Conservation (phyloP, 345 rosid species). For the Citrus reticulata region DNA sequence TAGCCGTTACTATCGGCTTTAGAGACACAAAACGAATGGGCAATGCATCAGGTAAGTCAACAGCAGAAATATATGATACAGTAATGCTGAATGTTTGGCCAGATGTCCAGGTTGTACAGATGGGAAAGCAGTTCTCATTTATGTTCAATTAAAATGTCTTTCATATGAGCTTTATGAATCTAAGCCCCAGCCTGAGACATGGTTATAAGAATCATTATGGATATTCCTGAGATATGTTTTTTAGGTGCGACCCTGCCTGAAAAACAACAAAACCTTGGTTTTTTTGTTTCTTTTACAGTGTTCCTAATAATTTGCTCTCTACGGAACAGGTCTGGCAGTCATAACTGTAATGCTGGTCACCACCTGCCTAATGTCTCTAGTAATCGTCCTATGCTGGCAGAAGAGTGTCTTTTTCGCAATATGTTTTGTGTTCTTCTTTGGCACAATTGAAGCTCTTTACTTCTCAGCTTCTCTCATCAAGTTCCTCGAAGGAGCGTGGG, state of each 20-base stretch:
- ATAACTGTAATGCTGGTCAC: conserved; percentile 99
- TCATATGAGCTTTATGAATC: background rate
- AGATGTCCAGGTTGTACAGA: background rate
- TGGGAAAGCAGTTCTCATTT: background rate
- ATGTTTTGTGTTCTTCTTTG: conserved; percentile 70
- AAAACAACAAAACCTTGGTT: background rate
- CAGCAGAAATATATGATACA: background rate
- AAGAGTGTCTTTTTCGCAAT: conserved; percentile 65
- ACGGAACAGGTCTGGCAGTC: conserved; percentile 86
- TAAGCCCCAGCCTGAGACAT: background rate
- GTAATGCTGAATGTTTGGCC: background rate
- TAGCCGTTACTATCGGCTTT: conserved; percentile 90
- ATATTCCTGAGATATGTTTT: background rate
- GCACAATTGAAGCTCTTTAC: conserved; percentile 88
- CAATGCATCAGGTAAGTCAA: conserved; percentile 76
- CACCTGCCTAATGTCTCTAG: conserved; percentile 93
- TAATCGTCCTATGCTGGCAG: conserved; percentile 93
- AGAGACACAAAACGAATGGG: conserved; percentile 79
- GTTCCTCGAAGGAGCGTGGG: conserved; percentile 98
- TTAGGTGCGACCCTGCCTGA: no score
- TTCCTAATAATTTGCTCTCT: conserved; percentile 7
- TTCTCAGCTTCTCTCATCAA: conserved; percentile 90
- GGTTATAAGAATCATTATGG: background rate
- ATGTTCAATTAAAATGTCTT: background rate
- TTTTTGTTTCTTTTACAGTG: background rate